Conservation (phyloP, 129 eudicot species). For the Escallonia herrerae region DNA sequence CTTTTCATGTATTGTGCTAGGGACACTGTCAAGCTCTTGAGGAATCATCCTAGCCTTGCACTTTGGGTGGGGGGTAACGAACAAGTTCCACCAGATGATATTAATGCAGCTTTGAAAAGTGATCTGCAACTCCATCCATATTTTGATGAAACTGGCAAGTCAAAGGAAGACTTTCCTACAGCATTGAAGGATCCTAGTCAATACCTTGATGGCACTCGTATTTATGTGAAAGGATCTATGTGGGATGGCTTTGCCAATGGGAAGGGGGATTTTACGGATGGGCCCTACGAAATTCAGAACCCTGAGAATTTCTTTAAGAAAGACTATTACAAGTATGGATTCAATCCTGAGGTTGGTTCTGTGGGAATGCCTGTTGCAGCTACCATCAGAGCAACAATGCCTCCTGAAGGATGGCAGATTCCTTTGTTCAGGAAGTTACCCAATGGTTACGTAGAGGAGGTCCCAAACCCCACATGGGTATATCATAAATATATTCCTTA, state of each 20-base stretch:
- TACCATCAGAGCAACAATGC: constrained; percentile 94
- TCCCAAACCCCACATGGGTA: constrained; percentile 79
- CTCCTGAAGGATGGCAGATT: constrained; percentile 89
- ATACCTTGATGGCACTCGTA: constrained; percentile 89
- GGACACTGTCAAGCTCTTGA: constrained; percentile 84
- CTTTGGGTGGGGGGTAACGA: constrained; percentile 99
- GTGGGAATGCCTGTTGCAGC: constrained; percentile 99
- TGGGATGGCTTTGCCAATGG: constrained; percentile 99
- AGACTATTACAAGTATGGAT: constrained; percentile 66
- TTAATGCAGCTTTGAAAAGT: constrained; percentile 60
- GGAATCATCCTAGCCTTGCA: constrained; percentile 98
- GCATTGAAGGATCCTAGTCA: constrained; percentile 64
- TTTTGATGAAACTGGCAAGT: constrained; percentile 23
- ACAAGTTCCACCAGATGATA: constrained; percentile 85
- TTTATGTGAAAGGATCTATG: constrained; percentile 85
- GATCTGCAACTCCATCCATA: constrained; percentile 68
- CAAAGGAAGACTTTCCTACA: constrained; percentile 16
- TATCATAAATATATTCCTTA: constrained; percentile 95
- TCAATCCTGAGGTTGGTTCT: constrained; percentile 97
- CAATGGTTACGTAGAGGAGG: constrained; percentile 69
- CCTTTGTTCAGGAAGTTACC: constrained; percentile 57
- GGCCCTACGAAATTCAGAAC: constrained; percentile 90
- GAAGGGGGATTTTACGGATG: constrained; percentile 74
- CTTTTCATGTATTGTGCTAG: constrained; percentile 87
- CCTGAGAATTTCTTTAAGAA: constrained; percentile 88